Base-by-base conservation (phyloP, 139 green algal species). In the Monoraphidium neglectum region DNA sequence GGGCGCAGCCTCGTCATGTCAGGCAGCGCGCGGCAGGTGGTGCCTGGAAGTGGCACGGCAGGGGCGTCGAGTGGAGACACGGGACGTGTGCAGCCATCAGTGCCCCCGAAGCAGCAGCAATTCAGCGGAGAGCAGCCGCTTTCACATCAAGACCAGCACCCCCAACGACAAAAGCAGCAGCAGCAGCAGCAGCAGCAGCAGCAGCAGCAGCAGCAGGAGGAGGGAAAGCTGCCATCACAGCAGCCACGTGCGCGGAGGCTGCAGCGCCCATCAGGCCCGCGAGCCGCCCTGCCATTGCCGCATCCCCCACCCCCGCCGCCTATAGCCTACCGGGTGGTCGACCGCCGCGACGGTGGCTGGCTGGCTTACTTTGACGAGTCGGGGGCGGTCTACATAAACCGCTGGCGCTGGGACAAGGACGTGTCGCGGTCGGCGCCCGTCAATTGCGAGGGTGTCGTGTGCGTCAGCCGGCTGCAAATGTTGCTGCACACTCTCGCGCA, bases 401-500 rank as follows among this genome's bases (percentile, higher is more conserved):
- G 15, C 8, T 69, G 65, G 65, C 47, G 65, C 37, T 80, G 75
- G 75, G 51, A 21, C 65, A 69, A 70, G 51, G 32, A 33, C 16
- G 3, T 80, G 0, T 56, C 36, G 16, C 32, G 37, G 6, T 33
- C 65, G 18, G n/a, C 46, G 5, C 75, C 65, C 21, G 18, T 80
- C 0, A 80, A 80, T 30, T 80, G 75, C 33, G 75, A 80, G 54
- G 75, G 75, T 2, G 65, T 68, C 0, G 28, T 74, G 3, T 75
- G 65, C 54, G 53, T 1, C 30, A 80, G 66, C 38, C 21, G 65
- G 54, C 54, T 80, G 30, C 65, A 74, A 53, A 36, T 75, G 75
- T n/a, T 80, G 38, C 13, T 75, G 65, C 75, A 80, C 24, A 75
- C 65, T 1, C 40, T 80, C 30, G 75, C 75, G 33, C 75, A 80